These are phyloP conservation scores for Periconia sp. DNA, from an alignment of 2,329 filamentous ascomycete genomes.

Conservation along the genomic window DNA sequence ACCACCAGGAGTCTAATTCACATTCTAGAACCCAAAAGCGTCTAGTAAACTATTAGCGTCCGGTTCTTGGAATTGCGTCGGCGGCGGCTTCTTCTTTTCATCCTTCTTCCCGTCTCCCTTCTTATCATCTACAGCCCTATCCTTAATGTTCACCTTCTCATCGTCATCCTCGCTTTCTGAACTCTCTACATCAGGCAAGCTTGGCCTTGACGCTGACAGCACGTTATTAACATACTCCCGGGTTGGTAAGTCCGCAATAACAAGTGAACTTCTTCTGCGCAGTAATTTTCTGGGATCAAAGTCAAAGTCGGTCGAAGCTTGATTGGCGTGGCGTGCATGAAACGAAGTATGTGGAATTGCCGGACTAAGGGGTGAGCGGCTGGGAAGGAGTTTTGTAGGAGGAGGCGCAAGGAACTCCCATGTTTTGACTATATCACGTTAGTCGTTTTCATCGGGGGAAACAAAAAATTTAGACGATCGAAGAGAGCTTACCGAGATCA, in stretches of 20 bases:
- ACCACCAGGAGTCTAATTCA: neutral
- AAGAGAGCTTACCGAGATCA: constrained; percentile 68
- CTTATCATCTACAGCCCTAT: constrained; percentile 10
- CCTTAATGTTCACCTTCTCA: constrained; percentile 24
- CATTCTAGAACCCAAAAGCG: constrained; percentile 82
- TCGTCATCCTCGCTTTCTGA: constrained; percentile 50
- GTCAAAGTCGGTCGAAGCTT: constrained; percentile 36
- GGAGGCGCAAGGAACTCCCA: constrained; percentile 76
- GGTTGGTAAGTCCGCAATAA: constrained; percentile 74
- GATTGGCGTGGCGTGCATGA: constrained; percentile 22
- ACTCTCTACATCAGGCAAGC: constrained; percentile 24
- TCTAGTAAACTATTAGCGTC: constrained; percentile 87
- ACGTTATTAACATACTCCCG: constrained; percentile 29
- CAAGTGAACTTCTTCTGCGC: constrained; percentile 74
- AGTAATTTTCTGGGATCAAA: constrained; percentile 72
- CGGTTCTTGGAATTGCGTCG: constrained; percentile 90
- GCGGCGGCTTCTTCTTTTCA: constrained; percentile 62
- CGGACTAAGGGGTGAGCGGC: constrained; percentile 31
- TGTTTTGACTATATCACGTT: constrained; percentile 64
- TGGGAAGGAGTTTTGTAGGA: constrained; percentile 19
- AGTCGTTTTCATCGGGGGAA: constrained; percentile 4
- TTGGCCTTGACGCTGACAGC: constrained; percentile 20
- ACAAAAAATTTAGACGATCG: neutral
- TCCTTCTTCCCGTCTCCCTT: constrained; percentile 49
- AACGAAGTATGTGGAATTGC: constrained; percentile 32